Conservation (phyloP, 2,329 filamentous ascomycete species). For the Pyrenophora graminea region DNA sequence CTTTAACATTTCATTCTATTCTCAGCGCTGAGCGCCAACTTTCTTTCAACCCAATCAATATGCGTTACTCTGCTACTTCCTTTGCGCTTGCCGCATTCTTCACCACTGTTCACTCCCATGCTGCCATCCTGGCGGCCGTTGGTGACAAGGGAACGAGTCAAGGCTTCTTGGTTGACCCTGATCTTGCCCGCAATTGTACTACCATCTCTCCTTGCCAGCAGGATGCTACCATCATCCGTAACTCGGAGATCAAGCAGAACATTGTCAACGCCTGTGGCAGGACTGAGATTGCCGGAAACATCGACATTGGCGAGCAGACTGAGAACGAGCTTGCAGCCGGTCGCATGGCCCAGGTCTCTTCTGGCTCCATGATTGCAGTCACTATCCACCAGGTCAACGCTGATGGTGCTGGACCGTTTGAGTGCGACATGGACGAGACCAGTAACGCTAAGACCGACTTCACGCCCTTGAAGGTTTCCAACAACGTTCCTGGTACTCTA, state of each 20-base stretch:
- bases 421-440: slow-evolving; percentile 66
- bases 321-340: slow-evolving; percentile 43
- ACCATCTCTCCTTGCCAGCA: slow-evolving; percentile 46
- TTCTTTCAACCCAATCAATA: slow-evolving; percentile 19
- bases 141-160: slow-evolving; percentile 37
- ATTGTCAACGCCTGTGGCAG: slow-evolving; percentile 46
- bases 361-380: slow-evolving; percentile 35
- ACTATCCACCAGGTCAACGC: slow-evolving; percentile 63
- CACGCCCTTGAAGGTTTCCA: slow-evolving; percentile 57
- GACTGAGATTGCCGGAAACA: slow-evolving; percentile 45
- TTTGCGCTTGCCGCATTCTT: slow-evolving; percentile 39
- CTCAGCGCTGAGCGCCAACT: slow-evolving; percentile 33
- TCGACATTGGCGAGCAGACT: slow-evolving; percentile 46
- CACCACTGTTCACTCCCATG: slow-evolving; percentile 38
- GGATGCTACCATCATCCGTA: slow-evolving; percentile 44
- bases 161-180: slow-evolving; percentile 42
- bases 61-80: slow-evolving; percentile 31
- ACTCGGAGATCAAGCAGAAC: slow-evolving; percentile 44
- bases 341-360: slow-evolving; percentile 33
- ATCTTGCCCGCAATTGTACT: slow-evolving; percentile 44
- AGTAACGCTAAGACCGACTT: slow-evolving; percentile 53
- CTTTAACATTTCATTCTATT: slow-evolving; percentile 27
- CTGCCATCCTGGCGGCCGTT: slow-evolving; percentile 35
- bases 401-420: slow-evolving; percentile 68
- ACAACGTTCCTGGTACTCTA: slow-evolving; percentile 64